phyloP scores from a whole-genome alignment of 805 yeast genomes.

The Lachancea nothofagi region DNA sequence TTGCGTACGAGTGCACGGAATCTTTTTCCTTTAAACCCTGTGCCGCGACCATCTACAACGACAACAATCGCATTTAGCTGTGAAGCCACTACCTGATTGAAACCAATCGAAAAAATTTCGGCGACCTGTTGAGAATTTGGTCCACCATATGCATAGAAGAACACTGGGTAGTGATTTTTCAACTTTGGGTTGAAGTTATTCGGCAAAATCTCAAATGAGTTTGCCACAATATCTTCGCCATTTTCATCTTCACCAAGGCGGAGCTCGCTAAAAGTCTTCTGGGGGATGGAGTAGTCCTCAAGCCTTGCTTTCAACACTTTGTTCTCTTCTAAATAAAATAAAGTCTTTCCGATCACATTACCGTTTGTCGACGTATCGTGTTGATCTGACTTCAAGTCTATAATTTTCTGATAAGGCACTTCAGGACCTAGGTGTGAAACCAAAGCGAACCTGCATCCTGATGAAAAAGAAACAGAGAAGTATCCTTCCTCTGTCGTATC shows the following conservation, averaged over 20 bases:
- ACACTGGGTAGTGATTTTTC: constrained; percentile 65
- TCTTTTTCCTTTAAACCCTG: constrained; percentile 78
- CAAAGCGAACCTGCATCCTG: constrained; percentile 68
- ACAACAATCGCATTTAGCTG: constrained; percentile 80
- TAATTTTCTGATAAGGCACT: constrained; percentile 70
- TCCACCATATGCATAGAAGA: constrained; percentile 91
- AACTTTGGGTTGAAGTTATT: constrained; percentile 52
- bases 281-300: constrained; percentile 50
- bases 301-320: constrained; percentile 37
- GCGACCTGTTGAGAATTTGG: constrained; percentile 87
- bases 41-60: constrained; percentile 95
- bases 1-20: constrained; percentile 80
- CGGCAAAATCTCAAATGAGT: constrained; percentile 75
- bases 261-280: constrained; percentile 46
- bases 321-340: constrained; percentile 37
- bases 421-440: constrained; percentile 73
- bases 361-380: constrained; percentile 18
- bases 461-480: constrained; percentile 67
- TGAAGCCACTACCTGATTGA: constrained; percentile 73
- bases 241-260: constrained; percentile 47
- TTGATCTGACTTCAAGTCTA: constrained; percentile 43
- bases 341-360: constrained; percentile 26
- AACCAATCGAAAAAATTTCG: constrained; percentile 53
- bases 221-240: constrained; percentile 44
- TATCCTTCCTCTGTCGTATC: constrained; percentile 54